Percentiles rank a stretch among this genome's conserved stretches.
Evolutionary conservation across 1,284 basidiomycete species (phyloP).

Genomic region (Marasmius oreades): DNA sequence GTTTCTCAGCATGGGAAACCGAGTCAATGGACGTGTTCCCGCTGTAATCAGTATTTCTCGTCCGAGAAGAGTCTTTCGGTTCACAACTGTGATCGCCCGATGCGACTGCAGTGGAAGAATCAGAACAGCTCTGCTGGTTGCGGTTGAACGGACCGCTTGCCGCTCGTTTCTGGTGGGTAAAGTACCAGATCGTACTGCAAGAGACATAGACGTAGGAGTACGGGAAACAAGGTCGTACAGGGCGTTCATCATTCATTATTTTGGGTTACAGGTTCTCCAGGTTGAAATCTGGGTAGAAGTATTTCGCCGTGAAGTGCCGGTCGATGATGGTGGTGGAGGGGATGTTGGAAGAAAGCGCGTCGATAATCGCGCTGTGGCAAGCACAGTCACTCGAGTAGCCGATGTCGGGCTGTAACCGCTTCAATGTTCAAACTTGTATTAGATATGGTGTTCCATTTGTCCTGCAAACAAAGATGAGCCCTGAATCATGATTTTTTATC

Average conservation of each 20-base stretch:
- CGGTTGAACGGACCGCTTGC: not conserved
- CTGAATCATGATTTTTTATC: not conserved
- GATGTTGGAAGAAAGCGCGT: not conserved
- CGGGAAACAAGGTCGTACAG: no score
- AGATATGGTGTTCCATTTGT: not conserved
- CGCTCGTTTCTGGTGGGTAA: not conserved
- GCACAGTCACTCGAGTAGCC: not conserved
- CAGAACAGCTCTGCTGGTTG: not conserved
- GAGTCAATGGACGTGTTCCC: slow-evolving; percentile 1
- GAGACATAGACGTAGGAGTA: not conserved
- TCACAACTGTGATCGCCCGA: not conserved
- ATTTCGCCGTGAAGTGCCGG: not conserved
- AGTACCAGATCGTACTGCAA: not conserved
- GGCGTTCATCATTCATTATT: no score
- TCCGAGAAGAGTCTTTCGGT: slow-evolving; percentile 1
- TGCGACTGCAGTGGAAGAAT: not conserved
- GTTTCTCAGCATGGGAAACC: not conserved
- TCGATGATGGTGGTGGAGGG: not conserved
- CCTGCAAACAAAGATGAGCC: not conserved
- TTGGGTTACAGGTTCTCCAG: not conserved
- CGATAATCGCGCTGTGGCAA: not conserved
- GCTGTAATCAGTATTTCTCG: slow-evolving; percentile 1
- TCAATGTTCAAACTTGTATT: not conserved
- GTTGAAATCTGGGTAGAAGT: not conserved
- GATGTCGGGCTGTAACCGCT: not conserved